Base-by-base conservation (phyloP, 306 rosid species). In the Castanea crenata region DNA sequence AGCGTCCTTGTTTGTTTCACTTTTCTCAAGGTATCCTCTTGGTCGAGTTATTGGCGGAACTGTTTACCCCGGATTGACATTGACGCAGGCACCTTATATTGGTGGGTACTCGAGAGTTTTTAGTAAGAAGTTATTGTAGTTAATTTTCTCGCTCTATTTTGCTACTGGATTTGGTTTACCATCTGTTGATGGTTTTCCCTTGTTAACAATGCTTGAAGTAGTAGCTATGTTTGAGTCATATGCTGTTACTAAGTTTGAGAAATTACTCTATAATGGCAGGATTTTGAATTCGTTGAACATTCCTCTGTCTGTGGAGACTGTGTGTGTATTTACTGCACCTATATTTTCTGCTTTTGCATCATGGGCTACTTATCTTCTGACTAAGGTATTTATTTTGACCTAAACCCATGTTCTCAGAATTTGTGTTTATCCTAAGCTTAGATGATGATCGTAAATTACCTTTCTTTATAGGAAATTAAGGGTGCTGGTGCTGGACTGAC, bases 11-110 rank as follows among this genome's bases (percentile, higher is more conserved):
- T 51, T 19, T 71, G 14, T 77, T 72, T 12, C 61, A 10, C 31
- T 79, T 77, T 71, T 19, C 69, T 77, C 64, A 77, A 94, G 99
- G 99, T 95, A 95, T 91, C 99, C 99, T 79, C 99, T 95, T 74
- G 99, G 99, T 54, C 97, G 99, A 75, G 99, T 95, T 76, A 92
- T 95, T 74, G 99, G 99, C 55, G 99, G 99, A 82, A 95, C 98
- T 62, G 99, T 95, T 86, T 95, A 90, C 85, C 99, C 99, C 4
- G 99, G 99, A 75, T 86, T 95, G 88, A 95, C 99, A 68, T 83
- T 95, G 89, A 95, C 14, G 99, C 99, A 46, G 99, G 99, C 76
- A 85, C 94, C 74, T 74, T 95, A 74, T 95, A 97, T 97, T 79
- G 92, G 99, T 95, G 86, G 46, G 96, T 81, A 61, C 80, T 82